Percentiles rank a stretch among this genome's conserved stretches.
Conservation (phyloP, 2,329 filamentous ascomycete species). For the Tolypocladium inflatum region DNA sequence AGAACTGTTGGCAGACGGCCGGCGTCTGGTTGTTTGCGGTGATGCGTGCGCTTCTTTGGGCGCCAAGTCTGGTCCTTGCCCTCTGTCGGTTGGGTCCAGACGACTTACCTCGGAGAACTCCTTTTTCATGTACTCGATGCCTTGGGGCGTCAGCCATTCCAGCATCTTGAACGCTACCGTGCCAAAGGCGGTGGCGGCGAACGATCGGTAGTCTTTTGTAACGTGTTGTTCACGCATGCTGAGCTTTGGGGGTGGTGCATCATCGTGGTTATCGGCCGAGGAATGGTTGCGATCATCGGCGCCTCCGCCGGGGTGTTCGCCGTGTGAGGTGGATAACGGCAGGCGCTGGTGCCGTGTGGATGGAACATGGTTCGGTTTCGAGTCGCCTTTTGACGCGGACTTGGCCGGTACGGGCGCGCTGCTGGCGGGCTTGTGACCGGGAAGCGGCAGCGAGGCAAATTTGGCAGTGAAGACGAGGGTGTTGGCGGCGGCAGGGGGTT, state of each 20-base stretch:
- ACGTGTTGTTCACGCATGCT: constrained; percentile 34
- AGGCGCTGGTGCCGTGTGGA: neutral
- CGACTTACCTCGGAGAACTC: constrained; percentile 15
- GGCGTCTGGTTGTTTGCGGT: neutral
- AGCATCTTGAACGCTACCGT: constrained; percentile 61
- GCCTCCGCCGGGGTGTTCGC: neutral
- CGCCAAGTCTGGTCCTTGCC: neutral
- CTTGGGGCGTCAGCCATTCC: constrained; percentile 57
- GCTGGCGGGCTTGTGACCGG: neutral
- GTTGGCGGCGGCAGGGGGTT: constrained; percentile 34
- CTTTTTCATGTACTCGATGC: constrained; percentile 38
- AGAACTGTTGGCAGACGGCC: neutral
- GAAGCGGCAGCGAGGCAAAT: constrained; percentile 7
- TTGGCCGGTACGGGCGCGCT: neutral
- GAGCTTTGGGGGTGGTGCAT: constrained; percentile 15
- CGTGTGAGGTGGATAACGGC: neutral
- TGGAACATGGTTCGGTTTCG: neutral
- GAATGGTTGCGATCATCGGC: neutral
- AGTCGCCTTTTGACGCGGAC: neutral
- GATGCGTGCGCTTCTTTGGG: neutral
- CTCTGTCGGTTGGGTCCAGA: constrained; percentile 3
- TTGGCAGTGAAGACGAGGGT: constrained; percentile 34
- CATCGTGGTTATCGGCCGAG: neutral
- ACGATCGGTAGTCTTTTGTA: constrained; percentile 49
- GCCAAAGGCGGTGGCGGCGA: constrained; percentile 54